A percentile compares a stretch with the other conserved stretches of the same genome.
Evolutionary conservation across 768 basidiomycete species (phyloP).

Genomic region (Boletellus ananas): DNA sequence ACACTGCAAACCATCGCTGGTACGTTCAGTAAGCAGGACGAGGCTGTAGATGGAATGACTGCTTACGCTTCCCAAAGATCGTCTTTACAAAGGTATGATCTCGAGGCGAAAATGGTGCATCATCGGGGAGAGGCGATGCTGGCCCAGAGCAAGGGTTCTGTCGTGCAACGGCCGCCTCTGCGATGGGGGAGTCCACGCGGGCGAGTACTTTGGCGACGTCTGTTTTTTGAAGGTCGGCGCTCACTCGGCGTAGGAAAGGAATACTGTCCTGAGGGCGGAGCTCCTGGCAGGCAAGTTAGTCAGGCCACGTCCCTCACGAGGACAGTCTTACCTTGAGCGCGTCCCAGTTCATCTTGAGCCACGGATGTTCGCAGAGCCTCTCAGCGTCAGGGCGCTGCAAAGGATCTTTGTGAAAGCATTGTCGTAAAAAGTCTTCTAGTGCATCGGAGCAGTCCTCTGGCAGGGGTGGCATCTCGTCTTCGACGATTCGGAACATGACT

Average conservation of each 20-base stretch:
- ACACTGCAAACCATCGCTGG: slow-evolving; percentile 85
- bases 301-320: background rate
- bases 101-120: slow-evolving; percentile 50
- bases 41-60: background rate
- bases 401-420: slow-evolving; percentile 91
- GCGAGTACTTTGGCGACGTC: slow-evolving; percentile 55
- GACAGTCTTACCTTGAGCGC: slow-evolving; percentile 59
- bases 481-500: slow-evolving; percentile 99
- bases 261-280: slow-evolving; percentile 91
- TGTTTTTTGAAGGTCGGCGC: slow-evolving; percentile 75
- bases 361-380: slow-evolving; percentile 82
- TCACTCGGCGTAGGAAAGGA: slow-evolving; percentile 90
- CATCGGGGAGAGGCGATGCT: slow-evolving; percentile 26
- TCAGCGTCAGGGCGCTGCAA: slow-evolving; percentile 78
- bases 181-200: slow-evolving; percentile 31
- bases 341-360: slow-evolving; percentile 81
- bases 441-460: slow-evolving; percentile 76
- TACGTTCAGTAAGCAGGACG: slow-evolving; percentile 7
- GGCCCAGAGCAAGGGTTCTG: slow-evolving; percentile 40
- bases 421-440: slow-evolving; percentile 74
- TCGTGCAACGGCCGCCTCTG: slow-evolving; percentile 33
- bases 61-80: slow-evolving; percentile 86
- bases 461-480: slow-evolving; percentile 84
- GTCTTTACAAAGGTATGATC: slow-evolving; percentile 89
- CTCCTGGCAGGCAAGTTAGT: slow-evolving; percentile 42